phyloP scores from a whole-genome alignment of 2,329 filamentous ascomycete genomes.

The Paraconiothyrium brasiliense region DNA sequence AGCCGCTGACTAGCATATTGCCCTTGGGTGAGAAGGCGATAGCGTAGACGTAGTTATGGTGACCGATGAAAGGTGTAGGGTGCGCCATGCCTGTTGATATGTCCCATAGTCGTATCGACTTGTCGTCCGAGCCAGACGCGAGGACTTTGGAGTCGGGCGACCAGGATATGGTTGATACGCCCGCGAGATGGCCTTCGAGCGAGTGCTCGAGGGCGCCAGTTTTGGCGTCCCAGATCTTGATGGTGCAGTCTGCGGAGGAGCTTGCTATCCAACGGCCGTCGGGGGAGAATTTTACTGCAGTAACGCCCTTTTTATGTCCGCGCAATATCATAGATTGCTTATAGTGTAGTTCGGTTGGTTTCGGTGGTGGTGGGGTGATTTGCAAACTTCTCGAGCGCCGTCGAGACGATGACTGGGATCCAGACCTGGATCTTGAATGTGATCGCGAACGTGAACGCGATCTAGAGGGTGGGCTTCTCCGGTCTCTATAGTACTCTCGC shows the following conservation, averaged over 20 bases:
- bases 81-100: slow-evolving; percentile 67
- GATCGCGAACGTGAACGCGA: slow-evolving; percentile 33
- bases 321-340: slow-evolving; percentile 73
- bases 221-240: slow-evolving; percentile 87
- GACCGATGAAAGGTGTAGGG: slow-evolving; percentile 74
- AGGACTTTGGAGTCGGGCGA: slow-evolving; percentile 86
- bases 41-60: slow-evolving; percentile 96
- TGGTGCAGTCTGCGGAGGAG: slow-evolving; percentile 83
- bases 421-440: slow-evolving; percentile 28
- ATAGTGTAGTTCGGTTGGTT: slow-evolving; percentile 72
- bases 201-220: slow-evolving; percentile 86
- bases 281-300: slow-evolving; percentile 89
- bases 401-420: slow-evolving; percentile 26
- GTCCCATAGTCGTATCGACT: slow-evolving; percentile 94
- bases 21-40: slow-evolving; percentile 97
- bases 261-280: slow-evolving; percentile 90
- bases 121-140: slow-evolving; percentile 94
- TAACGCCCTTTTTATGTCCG: slow-evolving; percentile 81
- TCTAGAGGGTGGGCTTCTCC: slow-evolving; percentile 24
- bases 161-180: slow-evolving; percentile 94
- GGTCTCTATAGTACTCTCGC: slow-evolving; percentile 35
- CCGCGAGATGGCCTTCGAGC: slow-evolving; percentile 91
- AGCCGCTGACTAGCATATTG: slow-evolving; percentile 94
- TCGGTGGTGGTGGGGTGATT: slow-evolving; percentile 53
- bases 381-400: slow-evolving; percentile 28